Percentiles rank a stretch among this genome's conserved stretches.
Evolutionary conservation across 1,139 yeast species (phyloP).

Genomic region (Kluyveromyces sp.): DNA sequence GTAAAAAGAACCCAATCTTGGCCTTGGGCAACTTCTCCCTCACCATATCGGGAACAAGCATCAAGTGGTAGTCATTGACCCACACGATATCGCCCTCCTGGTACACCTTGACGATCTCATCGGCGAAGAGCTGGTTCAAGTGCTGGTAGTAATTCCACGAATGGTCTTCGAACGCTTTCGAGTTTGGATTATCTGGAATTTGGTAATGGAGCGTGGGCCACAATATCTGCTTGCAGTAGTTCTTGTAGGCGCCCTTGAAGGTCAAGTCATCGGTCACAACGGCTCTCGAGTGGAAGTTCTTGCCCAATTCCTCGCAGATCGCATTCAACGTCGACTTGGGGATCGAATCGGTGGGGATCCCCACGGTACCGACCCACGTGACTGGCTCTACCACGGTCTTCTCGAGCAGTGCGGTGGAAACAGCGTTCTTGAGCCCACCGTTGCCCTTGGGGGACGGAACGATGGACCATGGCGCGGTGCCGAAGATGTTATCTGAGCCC

Average conservation of each 20-base stretch:
- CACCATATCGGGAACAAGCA: constrained; percentile 80
- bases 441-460: constrained; percentile 71
- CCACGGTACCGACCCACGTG: constrained; percentile 82
- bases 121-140: constrained; percentile 75
- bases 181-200: constrained; percentile 89
- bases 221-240: constrained; percentile 84
- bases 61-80: constrained; percentile 90
- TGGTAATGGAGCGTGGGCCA: constrained; percentile 98
- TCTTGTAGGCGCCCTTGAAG: constrained; percentile 82
- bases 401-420: constrained; percentile 50
- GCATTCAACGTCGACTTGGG: constrained; percentile 46
- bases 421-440: constrained; percentile 81
- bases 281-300: constrained; percentile 50
- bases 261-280: constrained; percentile 70
- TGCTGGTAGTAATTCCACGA: constrained; percentile 81
- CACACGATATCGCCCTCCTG: constrained; percentile 68
- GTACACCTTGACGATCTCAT: constrained; percentile 58
- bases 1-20: constrained; percentile 84
- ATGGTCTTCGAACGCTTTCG: constrained; percentile 91
- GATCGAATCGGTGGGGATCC: constrained; percentile 83
- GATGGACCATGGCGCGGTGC: constrained; percentile 69
- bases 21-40: constrained; percentile 72
- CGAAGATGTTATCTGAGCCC: constrained; percentile 50
- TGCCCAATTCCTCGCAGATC: constrained; percentile 40
- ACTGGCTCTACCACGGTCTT: constrained; percentile 41